Evolutionary conservation across 1,284 basidiomycete genomes (phyloP).

Genomic region (Exsudoporus floridanus): DNA sequence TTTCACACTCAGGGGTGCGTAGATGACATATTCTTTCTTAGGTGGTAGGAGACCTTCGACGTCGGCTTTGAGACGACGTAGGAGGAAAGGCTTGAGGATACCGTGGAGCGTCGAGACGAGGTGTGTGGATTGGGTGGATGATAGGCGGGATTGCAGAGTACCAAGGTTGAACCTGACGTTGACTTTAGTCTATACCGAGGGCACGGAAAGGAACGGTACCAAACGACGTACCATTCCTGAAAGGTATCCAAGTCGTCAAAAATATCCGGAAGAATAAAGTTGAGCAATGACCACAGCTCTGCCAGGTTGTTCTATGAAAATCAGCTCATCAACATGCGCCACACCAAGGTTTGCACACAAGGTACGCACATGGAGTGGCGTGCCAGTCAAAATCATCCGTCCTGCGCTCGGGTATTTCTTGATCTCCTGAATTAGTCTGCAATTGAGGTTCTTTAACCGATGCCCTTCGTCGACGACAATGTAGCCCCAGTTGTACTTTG

Average conservation of each 20-base stretch:
- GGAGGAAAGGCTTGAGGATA: slow-evolving; percentile 93
- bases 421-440: slow-evolving; percentile 87
- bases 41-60: slow-evolving; percentile 83
- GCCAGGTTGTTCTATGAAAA: slow-evolving; percentile 80
- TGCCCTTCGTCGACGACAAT: slow-evolving; percentile 97
- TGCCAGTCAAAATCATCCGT: slow-evolving; percentile 91
- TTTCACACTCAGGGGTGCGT: slow-evolving; percentile 80
- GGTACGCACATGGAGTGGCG: slow-evolving; percentile 78
- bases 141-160: slow-evolving; percentile 56
- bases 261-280: slow-evolving; percentile 91
- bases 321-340: background rate
- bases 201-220: background rate
- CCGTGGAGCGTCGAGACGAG: slow-evolving; percentile 85
- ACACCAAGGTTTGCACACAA: background rate
- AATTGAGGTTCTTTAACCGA: slow-evolving; percentile 90
- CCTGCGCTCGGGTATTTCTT: slow-evolving; percentile 86
- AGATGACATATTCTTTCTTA: slow-evolving; percentile 95
- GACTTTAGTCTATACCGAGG: slow-evolving; percentile 1
- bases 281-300: slow-evolving; percentile 93
- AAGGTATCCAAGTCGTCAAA: slow-evolving; percentile 90
- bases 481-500: slow-evolving; percentile 82
- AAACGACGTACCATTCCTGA: slow-evolving; percentile 83
- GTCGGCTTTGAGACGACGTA: slow-evolving; percentile 89
- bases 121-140: slow-evolving; percentile 57
- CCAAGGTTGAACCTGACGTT: slow-evolving; percentile 71